Evolutionary conservation across 495 filamentous ascomycete genomes (phyloP), one percentile per base, ranked within the genome.

Genomic region (Neohortaea acidophila): DNA sequence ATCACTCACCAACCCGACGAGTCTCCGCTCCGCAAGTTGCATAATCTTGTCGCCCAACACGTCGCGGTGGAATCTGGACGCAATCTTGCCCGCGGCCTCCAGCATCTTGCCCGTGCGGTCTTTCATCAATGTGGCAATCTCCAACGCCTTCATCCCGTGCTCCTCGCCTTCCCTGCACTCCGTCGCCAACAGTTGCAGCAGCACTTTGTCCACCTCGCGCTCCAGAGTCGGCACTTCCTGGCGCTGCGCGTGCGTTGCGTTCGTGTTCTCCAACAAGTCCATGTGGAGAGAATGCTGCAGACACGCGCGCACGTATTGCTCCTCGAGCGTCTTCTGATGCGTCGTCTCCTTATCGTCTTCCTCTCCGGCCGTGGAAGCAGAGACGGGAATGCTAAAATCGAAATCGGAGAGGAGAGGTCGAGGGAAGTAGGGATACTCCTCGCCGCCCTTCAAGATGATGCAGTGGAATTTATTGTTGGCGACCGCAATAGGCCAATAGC

Each of bases 381-480:
- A 72, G 27, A 93, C 61, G 1, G 89, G 89, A 17, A 96, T 71
- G 31, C 75, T 68, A 62, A 97, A 92, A 27, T 87, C 84, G 51
- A 96, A 96, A 58, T 97, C 89, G 43, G 73, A 81, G 25, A 97
- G 79, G 28, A 94, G 61, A 0, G 89, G 85, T 4, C 84, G 77
- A 0, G 89, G 89, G 63, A 94, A 96, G 64, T 93, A 94, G 2
- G 89, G 89, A 55, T 94, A 74, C 52, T 78, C 69, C 51, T 97
- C 91, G 10, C 77, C 80, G 39, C 89, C 89, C 60, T 97, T 96
- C 48, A 97, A 77, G 48, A 97, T 96, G 59, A 96, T 94, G 60
- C 91, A 96, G 63, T 96, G 86, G 59, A 97, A 97, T 52, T 81
- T 91, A 47, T 77, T 69, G 46, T 86, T 74, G 12, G 85, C 84